phyloP scores from a whole-genome alignment of 352 stramenopile genomes.

The Lagenidium giganteum region DNA sequence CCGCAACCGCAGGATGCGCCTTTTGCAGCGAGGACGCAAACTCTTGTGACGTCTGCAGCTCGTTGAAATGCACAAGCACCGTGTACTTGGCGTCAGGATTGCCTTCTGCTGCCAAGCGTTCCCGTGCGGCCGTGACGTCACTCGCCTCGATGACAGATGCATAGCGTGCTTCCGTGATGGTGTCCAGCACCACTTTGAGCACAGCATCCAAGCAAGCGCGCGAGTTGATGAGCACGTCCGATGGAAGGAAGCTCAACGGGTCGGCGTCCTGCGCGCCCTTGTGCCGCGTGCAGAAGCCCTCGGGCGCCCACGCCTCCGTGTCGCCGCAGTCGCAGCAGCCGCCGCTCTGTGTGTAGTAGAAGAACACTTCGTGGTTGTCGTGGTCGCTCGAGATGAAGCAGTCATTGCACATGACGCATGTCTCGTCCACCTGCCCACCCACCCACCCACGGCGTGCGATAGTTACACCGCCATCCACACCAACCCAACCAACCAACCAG shows the following conservation, averaged over 20 bases:
- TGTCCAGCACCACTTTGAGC: constrained; percentile 43
- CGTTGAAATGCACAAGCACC: constrained; percentile 88
- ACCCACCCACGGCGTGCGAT: too few relatives aligned
- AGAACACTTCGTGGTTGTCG: constrained; percentile 88
- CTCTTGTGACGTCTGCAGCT: constrained; percentile 82
- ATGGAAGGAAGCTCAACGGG: constrained; percentile 39
- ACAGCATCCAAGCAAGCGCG: constrained; percentile 46
- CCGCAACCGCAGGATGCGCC: constrained; percentile 45
- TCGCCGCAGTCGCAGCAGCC: constrained; percentile 97
- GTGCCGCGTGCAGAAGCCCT: constrained; percentile 92
- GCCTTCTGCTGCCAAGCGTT: too few relatives aligned
- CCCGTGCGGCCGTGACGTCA: constrained; percentile 30
- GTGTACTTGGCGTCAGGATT: too few relatives aligned
- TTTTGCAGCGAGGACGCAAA: constrained; percentile 60
- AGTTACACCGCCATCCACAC: too few relatives aligned
- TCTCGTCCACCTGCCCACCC: constrained; percentile 85
- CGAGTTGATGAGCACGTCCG: constrained; percentile 39
- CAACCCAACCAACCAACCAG: constrained; percentile 1
- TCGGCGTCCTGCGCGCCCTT: constrained; percentile 73
- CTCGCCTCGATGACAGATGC: constrained; percentile 35
- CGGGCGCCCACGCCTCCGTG: constrained; percentile 90
- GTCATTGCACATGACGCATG: constrained; percentile 95
- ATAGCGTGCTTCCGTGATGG: constrained; percentile 41
- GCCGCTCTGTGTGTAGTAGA: constrained; percentile 90
- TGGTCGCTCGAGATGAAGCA: constrained; percentile 94